Evolutionary conservation across 495 filamentous ascomycete genomes (phyloP), one percentile per base, ranked within the genome.

Genomic region (Podospora australis): DNA sequence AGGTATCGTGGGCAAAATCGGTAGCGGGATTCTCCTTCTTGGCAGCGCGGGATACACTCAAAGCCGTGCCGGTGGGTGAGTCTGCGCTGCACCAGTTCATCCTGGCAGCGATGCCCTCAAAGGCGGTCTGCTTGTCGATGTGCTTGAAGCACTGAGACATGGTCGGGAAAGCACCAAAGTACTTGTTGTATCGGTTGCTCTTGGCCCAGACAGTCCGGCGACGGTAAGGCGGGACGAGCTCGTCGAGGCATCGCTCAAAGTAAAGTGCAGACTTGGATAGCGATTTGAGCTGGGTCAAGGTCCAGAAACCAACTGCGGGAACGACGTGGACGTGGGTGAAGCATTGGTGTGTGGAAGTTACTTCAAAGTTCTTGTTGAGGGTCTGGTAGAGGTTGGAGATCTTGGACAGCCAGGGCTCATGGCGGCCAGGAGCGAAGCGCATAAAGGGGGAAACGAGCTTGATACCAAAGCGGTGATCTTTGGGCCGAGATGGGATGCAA

Each of bases 241-340:
- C 54, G 48, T 65, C 62, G 32, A 65, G 52, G 51, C 57, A 60
- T 45, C 48, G 46, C 57, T 65, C 62, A 21, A 60, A 65, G 53
- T 65, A 63, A 6, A 65, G 38, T 10, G 57, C 46, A 19, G 48
- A 46, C 42, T 50, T 51, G 41, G 62, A 57, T 2, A 65, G 57
- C 13, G 39, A 39, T 36, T 58, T 58, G 40, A 49, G 48, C 11
- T 61, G 50, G 23, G 19, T 6, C 13, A 60, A 47, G 19, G 14
- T 19, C 60, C 60, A 64, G 39, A 20, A 48, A 7, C 60, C 57
- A 9, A 34, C 5, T 7, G 13, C 13, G 1, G 62, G 62, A 23
- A 58, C 51, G 36, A 65, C 28, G 46, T 65, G 59, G 32, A 65
- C 36, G 46, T 52, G 48, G 9, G 62, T 63, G 46, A 44, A 45